Evolutionary conservation across 495 filamentous ascomycete species (phyloP).

Genomic region (Clohesyomyces aquaticus): DNA sequence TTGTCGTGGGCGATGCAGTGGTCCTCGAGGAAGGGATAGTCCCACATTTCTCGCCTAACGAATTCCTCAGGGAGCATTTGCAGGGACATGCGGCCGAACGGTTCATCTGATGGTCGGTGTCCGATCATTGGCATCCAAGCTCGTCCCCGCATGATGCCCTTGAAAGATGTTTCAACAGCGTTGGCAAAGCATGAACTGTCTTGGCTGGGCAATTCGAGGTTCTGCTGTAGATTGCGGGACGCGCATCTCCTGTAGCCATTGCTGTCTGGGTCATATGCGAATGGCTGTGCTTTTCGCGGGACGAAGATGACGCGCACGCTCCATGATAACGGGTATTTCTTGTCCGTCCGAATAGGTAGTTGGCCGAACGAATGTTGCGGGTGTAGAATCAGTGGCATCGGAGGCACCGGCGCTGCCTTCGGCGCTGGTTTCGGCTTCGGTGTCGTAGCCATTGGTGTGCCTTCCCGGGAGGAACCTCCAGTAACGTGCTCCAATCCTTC

Average conservation of each 20-base stretch:
- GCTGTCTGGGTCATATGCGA: slow-evolving; percentile 41
- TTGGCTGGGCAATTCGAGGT: slow-evolving; percentile 35
- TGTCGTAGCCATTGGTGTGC: slow-evolving; percentile 33
- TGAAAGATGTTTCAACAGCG: slow-evolving; percentile 37
- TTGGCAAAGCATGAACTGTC: slow-evolving; percentile 40
- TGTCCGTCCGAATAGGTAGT: slow-evolving; percentile 41
- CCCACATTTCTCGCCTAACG: slow-evolving; percentile 38
- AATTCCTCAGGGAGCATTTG: slow-evolving; percentile 37
- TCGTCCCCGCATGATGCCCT: slow-evolving; percentile 38
- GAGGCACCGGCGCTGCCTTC: slow-evolving; percentile 24
- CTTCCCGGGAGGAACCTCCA: slow-evolving; percentile 24
- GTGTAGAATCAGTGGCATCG: slow-evolving; percentile 27
- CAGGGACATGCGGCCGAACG: slow-evolving; percentile 36
- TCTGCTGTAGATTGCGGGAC: slow-evolving; percentile 41
- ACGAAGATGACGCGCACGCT: slow-evolving; percentile 40
- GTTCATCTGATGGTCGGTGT: slow-evolving; percentile 35
- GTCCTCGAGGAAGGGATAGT: slow-evolving; percentile 42
- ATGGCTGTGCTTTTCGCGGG: slow-evolving; percentile 36
- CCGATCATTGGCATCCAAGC: slow-evolving; percentile 42
- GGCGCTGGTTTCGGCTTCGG: slow-evolving; percentile 24
- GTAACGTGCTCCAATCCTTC: slow-evolving; percentile 33
- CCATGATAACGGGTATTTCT: slow-evolving; percentile 39
- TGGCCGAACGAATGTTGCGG: slow-evolving; percentile 28
- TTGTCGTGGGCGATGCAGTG: slow-evolving; percentile 46
- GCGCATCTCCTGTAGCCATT: slow-evolving; percentile 39